These are phyloP conservation scores for Takashimella tepidaria DNA, from an alignment of 1,284 basidiomycete genomes.

Conservation along the genomic window DNA sequence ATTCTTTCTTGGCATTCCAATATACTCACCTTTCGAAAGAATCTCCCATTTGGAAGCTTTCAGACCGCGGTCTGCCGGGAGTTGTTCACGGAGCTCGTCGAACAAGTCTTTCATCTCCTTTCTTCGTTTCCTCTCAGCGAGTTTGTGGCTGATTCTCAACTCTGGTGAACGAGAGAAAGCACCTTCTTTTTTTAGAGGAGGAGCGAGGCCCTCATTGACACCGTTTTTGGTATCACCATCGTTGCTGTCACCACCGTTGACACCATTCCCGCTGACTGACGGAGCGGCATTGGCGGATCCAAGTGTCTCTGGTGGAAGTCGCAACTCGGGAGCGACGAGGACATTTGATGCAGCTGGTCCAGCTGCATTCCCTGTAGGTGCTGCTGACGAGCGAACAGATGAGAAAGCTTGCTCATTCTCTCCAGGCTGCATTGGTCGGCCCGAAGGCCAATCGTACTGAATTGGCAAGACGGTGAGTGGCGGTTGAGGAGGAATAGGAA, in stretches of 20 bases:
- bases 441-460: conserved; percentile 15
- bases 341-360: conserved; percentile 2
- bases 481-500: background rate
- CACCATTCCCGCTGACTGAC: conserved; percentile 7
- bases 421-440: conserved; percentile 2
- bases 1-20: background rate
- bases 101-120: conserved; percentile 98
- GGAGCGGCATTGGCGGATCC: conserved; percentile 27
- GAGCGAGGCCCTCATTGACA: background rate
- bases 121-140: conserved; percentile 86
- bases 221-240: conserved; percentile 1
- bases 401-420: conserved; percentile 30
- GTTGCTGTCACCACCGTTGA: conserved; percentile 8
- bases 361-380: background rate
- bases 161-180: conserved; percentile 93
- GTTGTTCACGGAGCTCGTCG: conserved; percentile 82
- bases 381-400: conserved; percentile 25
- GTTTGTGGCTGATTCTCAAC: conserved; percentile 84
- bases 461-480: conserved; percentile 24
- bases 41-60: conserved; percentile 98
- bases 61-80: conserved; percentile 85
- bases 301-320: conserved; percentile 33
- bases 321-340: conserved; percentile 22
- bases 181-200: conserved; percentile 51
- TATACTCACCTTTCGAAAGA: conserved; percentile 71